Evolutionary conservation across 768 basidiomycete genomes (phyloP).

Genomic region (Tephrocybe sp.): DNA sequence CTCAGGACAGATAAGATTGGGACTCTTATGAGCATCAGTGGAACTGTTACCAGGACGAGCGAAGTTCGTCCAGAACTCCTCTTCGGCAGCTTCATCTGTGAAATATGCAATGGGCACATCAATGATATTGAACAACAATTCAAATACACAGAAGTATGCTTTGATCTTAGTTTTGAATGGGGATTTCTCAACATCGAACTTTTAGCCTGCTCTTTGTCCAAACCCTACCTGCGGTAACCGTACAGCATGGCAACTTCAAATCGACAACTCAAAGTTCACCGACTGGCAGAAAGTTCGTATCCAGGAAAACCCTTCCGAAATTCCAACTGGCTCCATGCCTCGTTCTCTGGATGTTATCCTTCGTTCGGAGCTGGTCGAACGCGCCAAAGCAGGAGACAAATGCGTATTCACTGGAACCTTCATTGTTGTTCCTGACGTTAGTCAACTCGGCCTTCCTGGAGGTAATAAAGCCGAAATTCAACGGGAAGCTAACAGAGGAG

Average conservation of each 20-base stretch:
- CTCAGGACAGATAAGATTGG: slow-evolving; percentile 93
- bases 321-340: slow-evolving; percentile 98
- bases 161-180: too few relatives aligned
- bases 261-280: slow-evolving; percentile 94
- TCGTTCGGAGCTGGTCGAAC: slow-evolving; percentile 92
- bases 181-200: too few relatives aligned
- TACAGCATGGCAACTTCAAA: slow-evolving; percentile 87
- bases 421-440: slow-evolving; percentile 98
- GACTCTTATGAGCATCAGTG: slow-evolving; percentile 91
- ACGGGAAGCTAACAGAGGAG: slow-evolving; percentile 74
- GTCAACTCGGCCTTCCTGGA: slow-evolving; percentile 92
- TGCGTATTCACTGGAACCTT: slow-evolving; percentile 98
- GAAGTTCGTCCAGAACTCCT: slow-evolving; percentile 96
- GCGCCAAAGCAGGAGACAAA: slow-evolving; percentile 99
- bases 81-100: slow-evolving; percentile 91
- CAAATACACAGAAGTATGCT: slow-evolving; percentile 91
- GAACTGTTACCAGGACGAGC: slow-evolving; percentile 95
- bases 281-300: slow-evolving; percentile 99
- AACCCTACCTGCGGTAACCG: slow-evolving; percentile 95
- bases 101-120: slow-evolving; percentile 82
- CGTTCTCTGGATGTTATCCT: slow-evolving; percentile 95
- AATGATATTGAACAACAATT: slow-evolving; percentile 98
- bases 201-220: slow-evolving; percentile 87
- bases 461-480: slow-evolving; percentile 91
- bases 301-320: slow-evolving; percentile 98